Conservation (phyloP, 352 stramenopile species). For the Peronosclerospora sorghi region DNA sequence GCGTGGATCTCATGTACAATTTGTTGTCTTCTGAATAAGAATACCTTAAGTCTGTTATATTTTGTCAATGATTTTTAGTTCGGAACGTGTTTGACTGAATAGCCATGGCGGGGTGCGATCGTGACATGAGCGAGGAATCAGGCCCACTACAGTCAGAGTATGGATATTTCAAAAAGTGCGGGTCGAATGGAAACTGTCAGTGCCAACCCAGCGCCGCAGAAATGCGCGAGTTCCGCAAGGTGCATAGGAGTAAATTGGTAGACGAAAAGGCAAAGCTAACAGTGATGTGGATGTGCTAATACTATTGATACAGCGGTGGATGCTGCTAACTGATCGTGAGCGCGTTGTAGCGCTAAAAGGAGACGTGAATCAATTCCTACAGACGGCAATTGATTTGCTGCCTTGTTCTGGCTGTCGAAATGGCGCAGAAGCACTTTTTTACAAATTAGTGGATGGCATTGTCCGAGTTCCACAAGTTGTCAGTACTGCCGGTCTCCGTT, state of each 20-base stretch:
- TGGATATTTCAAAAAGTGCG: constrained; percentile 8
- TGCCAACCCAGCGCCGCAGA: constrained; percentile 62
- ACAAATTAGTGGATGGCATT: constrained; percentile 44
- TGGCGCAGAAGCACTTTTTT: constrained; percentile 65
- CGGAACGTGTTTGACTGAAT: constrained; percentile 22
- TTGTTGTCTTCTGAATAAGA: background rate
- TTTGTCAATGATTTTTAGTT: constrained; percentile 4
- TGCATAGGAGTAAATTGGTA: constrained; percentile 4
- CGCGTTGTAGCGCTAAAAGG: constrained; percentile 52
- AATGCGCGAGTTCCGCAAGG: constrained; percentile 76
- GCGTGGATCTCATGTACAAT: background rate
- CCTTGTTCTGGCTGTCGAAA: constrained; percentile 70
- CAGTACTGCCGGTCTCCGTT: constrained; percentile 38
- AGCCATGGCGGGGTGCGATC: constrained; percentile 28
- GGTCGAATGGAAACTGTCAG: constrained; percentile 22
- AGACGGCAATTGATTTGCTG: constrained; percentile 60
- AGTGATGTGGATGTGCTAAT: constrained; percentile 8
- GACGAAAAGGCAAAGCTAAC: constrained; percentile 2
- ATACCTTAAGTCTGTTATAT: background rate
- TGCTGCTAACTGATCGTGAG: constrained; percentile 68
- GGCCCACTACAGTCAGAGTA: constrained; percentile 7
- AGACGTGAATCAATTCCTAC: constrained; percentile 56
- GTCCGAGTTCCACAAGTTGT: constrained; percentile 33
- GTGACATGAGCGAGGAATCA: constrained; percentile 25
- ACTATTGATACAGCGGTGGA: constrained; percentile 45